Conservation (phyloP, 306 rosid genomes). For the peach (Prunus persica) region Prunus_persica_NCBIv2 NC_034014.1:25760501-25761000, state of each 20-base stretch:
- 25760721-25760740: slow-evolving; percentile 97
- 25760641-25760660: slow-evolving; percentile 87
- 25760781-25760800: not conserved
- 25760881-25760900: not conserved
- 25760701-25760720: slow-evolving; percentile 94
- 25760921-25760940: not conserved
- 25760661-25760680: slow-evolving; percentile 83
- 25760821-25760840: not conserved
- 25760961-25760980: slow-evolving; percentile 87
- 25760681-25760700: slow-evolving; percentile 94
- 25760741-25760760: slow-evolving; percentile 19
- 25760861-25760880: not conserved
- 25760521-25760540: slow-evolving; percentile 53
- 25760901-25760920: not conserved
- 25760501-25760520: slow-evolving; percentile 71
- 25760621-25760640: slow-evolving; percentile 79
- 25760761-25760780: not conserved
- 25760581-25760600: slow-evolving; percentile 85
- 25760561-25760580: slow-evolving; percentile 75
- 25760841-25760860: not conserved
- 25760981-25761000: slow-evolving; percentile 93
- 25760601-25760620: slow-evolving; percentile 78
- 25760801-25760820: not conserved
- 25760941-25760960: slow-evolving; percentile 45
- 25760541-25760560: slow-evolving; percentile 55